Conservation (phyloP, 306 rosid species). For the Alnus rubra region DNA sequence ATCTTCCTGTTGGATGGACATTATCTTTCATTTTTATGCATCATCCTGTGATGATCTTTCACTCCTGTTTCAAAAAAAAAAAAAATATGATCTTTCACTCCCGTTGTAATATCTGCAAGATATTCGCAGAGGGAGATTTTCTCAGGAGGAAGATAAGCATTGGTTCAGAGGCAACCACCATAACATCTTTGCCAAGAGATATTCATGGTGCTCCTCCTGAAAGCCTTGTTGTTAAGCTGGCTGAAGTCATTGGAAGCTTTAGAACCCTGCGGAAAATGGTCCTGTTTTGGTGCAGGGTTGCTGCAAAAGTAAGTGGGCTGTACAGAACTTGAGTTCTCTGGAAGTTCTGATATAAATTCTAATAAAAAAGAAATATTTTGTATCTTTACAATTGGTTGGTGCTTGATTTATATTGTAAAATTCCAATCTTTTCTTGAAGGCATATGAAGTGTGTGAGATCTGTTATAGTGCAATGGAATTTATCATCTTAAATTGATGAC, state of each 20-base stretch:
- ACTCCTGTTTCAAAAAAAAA: conserved; percentile 35
- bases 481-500: conserved; percentile 12
- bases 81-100: conserved; percentile 70
- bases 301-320: conserved; percentile 69
- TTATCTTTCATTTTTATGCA: conserved; percentile 18
- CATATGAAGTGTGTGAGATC: not conserved
- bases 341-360: conserved; percentile 13
- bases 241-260: conserved; percentile 88
- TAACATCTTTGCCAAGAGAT: conserved; percentile 71
- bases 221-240: conserved; percentile 84
- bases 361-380: conserved; percentile 17
- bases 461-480: conserved; percentile 19
- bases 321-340: conserved; percentile 30
- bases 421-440: conserved; percentile 7
- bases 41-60: conserved; percentile 64
- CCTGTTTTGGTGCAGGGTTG: conserved; percentile 85
- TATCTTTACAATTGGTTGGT: conserved; percentile 20
- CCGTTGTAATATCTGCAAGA: conserved; percentile 84
- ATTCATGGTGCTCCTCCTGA: conserved; percentile 96
- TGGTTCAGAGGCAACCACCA: conserved; percentile 45
- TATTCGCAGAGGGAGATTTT: conserved; percentile 86
- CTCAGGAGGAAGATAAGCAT: conserved; percentile 66
- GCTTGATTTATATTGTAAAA: conserved; percentile 4
- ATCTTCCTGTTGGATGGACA: conserved; percentile 20
- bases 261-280: conserved; percentile 68